Conservation (phyloP, 768 basidiomycete genomes). For the Russula sp. region DNA sequence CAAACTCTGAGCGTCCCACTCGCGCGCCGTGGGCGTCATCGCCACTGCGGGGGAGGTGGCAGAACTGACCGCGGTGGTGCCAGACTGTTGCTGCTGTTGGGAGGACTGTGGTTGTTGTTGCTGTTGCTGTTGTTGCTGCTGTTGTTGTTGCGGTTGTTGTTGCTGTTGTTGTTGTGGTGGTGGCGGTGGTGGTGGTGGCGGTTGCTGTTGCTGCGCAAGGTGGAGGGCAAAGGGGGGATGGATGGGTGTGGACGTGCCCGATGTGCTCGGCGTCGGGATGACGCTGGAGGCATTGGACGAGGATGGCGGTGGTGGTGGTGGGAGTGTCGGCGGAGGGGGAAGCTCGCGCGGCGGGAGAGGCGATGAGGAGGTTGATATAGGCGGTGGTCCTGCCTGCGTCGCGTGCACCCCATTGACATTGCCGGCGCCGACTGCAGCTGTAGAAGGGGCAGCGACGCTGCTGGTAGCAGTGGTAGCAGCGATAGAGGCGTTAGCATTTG, state of each 20-base stretch:
- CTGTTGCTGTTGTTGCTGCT: not conserved
- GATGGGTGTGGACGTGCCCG: slow-evolving; percentile 23
- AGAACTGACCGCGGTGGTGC: not conserved
- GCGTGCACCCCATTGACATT: not conserved
- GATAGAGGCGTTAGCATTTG: not conserved
- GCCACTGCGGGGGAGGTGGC: not conserved
- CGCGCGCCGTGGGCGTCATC: slow-evolving; percentile 32
- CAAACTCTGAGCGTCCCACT: slow-evolving; percentile 68
- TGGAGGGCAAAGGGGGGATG: slow-evolving; percentile 19
- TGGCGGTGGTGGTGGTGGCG: slow-evolving; percentile 17
- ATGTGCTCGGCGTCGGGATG: slow-evolving; percentile 20
- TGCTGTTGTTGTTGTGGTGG: not conserved
- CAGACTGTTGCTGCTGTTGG: not conserved
- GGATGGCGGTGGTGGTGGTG: not conserved
- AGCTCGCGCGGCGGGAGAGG: too few relatives aligned
- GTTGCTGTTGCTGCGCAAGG: not conserved
- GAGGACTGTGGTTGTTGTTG: not conserved
- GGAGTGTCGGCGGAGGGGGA: too few relatives aligned
- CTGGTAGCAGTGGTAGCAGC: not conserved
- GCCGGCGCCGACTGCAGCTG: not conserved
- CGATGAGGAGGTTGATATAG: too few relatives aligned
- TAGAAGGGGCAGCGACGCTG: not conserved
- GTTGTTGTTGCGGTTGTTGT: slow-evolving; percentile 16
- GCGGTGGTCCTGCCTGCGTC: not conserved
- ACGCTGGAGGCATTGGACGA: slow-evolving; percentile 18